These are phyloP conservation scores for Ceratocystis diversiconidia DNA, from an alignment of 2,329 filamentous ascomycete species.

Conservation along the genomic window DNA sequence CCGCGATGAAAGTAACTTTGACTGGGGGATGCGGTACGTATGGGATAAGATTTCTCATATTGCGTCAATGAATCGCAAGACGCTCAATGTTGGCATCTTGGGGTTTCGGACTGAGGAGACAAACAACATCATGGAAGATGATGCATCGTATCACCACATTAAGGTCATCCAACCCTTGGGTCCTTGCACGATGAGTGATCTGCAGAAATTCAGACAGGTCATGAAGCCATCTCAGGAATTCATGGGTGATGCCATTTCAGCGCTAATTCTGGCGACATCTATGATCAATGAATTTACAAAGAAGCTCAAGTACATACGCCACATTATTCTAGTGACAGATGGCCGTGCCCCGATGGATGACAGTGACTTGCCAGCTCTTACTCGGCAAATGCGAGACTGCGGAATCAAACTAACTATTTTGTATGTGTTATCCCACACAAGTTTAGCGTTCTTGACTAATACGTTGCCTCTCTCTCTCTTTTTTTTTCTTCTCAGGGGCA, in stretches of 20 bases:
- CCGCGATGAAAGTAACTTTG: constrained; percentile 63
- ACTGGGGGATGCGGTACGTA: constrained; percentile 80
- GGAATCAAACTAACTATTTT: constrained; percentile 67
- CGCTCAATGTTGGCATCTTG: constrained; percentile 61
- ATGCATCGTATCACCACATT: constrained; percentile 69
- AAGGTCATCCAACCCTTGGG: constrained; percentile 58
- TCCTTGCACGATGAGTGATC: constrained; percentile 48
- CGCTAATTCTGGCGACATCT: constrained; percentile 69
- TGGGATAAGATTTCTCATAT: constrained; percentile 78
- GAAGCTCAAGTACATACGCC: constrained; percentile 66
- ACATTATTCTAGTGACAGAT: constrained; percentile 76
- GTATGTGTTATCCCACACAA: constrained; percentile 33
- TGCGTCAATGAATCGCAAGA: constrained; percentile 51
- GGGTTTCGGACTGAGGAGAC: constrained; percentile 72
- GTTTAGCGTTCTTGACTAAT: background rate
- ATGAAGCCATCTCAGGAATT: constrained; percentile 55
- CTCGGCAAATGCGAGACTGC: constrained; percentile 57
- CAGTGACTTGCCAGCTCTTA: constrained; percentile 50
- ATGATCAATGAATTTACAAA: constrained; percentile 73
- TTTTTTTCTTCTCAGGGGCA: constrained; percentile 40
- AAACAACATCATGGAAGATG: constrained; percentile 49
- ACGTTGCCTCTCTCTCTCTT: too few relatives aligned
- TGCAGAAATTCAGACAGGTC: constrained; percentile 47
- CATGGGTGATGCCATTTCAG: constrained; percentile 72
- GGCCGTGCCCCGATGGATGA: constrained; percentile 56